Evolutionary conservation across 139 green algal genomes (phyloP), one percentile per base, ranked within the genome.

Genomic region (Closterium sp.): DNA sequence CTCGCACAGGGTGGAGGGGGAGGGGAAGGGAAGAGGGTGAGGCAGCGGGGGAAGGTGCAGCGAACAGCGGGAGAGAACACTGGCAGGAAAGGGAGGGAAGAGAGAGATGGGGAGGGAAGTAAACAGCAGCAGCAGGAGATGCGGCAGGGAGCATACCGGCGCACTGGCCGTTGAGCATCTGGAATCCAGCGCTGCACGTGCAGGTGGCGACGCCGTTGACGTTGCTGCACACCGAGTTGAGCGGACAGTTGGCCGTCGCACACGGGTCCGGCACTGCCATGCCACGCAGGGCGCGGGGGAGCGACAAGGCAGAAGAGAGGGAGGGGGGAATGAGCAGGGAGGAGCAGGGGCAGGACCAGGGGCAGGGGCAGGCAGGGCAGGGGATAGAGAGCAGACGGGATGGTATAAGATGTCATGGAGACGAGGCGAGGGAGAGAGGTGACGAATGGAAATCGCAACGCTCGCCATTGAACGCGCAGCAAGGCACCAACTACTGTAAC

Each of bases 91-190:
- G 50, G 50, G 17, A 21, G 50, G 50, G 50, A 21, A 10, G 50
- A 70, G 50, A 21, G 10, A 70, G 17, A 21, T 19, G 50, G 50
- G 4, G 50, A 21, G 50, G 11, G 13, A 11, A 27, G 62, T 13
- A 79, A 50, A 50, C 38, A 50, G 38, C 38, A 42, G 32, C 32
- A 3, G 32, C 32, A 2, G 32, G 38, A 50, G 38, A 50, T 9
- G 7, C 5, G 27, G 62, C 62, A 79, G 19, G 17, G 62, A 22
- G 62, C 62, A 24, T 79, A 79, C 62, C 62, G 62, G 62, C 85
- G 85, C 85, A 87, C 85, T 87, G 85, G 85, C 85, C 85, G 85
- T 87, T 87, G n/a, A 31, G 27, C n/a, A 87, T 31, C 85, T 32
- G 19, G 28, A 32, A 87, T 4, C 85, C 85, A 6, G 85, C 85